These are phyloP conservation scores for Torulaspora delbrueckii DNA, from an alignment of 805 yeast species.

Conservation along the genomic window DNA sequence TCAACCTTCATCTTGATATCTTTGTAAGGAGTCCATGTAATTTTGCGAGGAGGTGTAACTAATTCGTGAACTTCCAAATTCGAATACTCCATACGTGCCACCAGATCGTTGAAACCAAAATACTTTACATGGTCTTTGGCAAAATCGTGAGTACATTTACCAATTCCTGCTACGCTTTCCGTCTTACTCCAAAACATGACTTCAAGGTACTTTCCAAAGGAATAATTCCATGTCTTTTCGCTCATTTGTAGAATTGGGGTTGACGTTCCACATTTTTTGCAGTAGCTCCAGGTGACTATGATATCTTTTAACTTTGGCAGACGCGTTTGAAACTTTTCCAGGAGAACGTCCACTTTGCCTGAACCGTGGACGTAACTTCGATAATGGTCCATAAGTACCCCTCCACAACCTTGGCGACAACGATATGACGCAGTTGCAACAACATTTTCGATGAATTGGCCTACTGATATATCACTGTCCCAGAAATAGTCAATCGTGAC, in stretches of 20 bases:
- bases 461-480: constrained; percentile 85
- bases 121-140: constrained; percentile 77
- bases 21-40: constrained; percentile 67
- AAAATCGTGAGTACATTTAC: constrained; percentile 74
- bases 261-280: constrained; percentile 69
- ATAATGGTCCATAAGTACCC: constrained; percentile 64
- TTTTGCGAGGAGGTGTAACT: constrained; percentile 64
- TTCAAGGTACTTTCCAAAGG: constrained; percentile 91
- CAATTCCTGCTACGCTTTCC: constrained; percentile 51
- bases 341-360: constrained; percentile 72
- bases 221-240: constrained; percentile 81
- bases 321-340: constrained; percentile 56
- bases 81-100: constrained; percentile 73
- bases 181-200: constrained; percentile 69
- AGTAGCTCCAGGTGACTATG: constrained; percentile 86
- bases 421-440: constrained; percentile 58
- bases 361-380: constrained; percentile 84
- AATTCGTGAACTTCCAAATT: constrained; percentile 73
- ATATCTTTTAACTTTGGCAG: constrained; percentile 59
- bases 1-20: constrained; percentile 67
- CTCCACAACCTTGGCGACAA: constrained; percentile 83
- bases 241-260: constrained; percentile 80
- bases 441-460: constrained; percentile 78
- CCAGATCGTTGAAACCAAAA: constrained; percentile 74
- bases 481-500: constrained; percentile 82